These are phyloP conservation scores for Flaveria trinervia DNA, from an alignment of 129 eudicot species.

Conservation along the genomic window DNA sequence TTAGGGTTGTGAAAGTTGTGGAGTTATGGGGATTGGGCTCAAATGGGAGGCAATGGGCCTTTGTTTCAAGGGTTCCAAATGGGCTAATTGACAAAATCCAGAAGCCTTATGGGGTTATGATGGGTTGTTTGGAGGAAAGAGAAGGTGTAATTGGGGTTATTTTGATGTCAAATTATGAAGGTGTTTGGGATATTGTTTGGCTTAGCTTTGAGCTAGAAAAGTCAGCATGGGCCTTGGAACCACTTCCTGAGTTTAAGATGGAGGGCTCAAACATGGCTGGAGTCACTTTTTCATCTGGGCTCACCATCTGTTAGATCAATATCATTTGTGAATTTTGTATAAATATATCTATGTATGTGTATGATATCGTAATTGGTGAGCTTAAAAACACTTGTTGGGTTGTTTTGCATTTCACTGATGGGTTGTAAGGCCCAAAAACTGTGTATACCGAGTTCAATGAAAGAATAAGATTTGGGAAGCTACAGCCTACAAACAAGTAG, in stretches of 20 bases:
- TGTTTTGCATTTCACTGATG: not conserved
- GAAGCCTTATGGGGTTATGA: slow-evolving; percentile 69
- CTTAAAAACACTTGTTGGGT: slow-evolving; percentile 7
- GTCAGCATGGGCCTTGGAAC: slow-evolving; percentile 49
- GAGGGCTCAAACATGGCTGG: slow-evolving; percentile 68
- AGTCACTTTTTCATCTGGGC: slow-evolving; percentile 61
- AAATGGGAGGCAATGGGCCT: slow-evolving; percentile 54
- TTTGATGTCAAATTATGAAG: slow-evolving; percentile 61
- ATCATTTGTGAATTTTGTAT: slow-evolving; percentile 25
- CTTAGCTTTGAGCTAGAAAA: slow-evolving; percentile 42
- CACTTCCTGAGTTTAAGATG: slow-evolving; percentile 64
- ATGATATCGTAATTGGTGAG: not conserved
- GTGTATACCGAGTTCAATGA: not conserved
- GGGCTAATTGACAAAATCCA: slow-evolving; percentile 42
- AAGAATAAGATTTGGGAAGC: not conserved
- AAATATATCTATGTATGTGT: slow-evolving; percentile 1
- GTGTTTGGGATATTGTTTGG: slow-evolving; percentile 67
- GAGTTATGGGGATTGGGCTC: slow-evolving; percentile 63
- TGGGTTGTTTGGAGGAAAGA: slow-evolving; percentile 57
- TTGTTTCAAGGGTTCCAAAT: slow-evolving; percentile 49
- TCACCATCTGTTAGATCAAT: slow-evolving; percentile 41
- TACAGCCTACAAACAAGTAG: not conserved
- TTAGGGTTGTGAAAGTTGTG: slow-evolving; percentile 40
- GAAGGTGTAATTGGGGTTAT: slow-evolving; percentile 46
- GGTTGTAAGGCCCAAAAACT: slow-evolving; percentile 12